Base-by-base conservation (phyloP, 2,329 filamentous ascomycete species). In the Trichophaea hybrida region DNA sequence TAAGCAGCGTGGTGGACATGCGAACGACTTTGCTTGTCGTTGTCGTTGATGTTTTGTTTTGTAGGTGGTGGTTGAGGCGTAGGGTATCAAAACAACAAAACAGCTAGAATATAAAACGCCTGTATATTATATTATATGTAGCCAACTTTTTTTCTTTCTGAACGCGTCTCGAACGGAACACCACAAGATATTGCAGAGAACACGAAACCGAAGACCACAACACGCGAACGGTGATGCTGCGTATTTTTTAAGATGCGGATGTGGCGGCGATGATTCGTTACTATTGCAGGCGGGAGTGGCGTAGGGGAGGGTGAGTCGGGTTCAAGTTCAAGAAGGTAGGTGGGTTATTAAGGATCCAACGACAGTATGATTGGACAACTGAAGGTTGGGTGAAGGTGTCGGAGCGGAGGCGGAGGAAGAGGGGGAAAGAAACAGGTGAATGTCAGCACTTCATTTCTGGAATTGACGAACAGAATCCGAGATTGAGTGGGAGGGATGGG, bases 1-100 rank as follows among this genome's bases (percentile, higher is more conserved):
- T 65, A 46, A 68, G 63, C 59, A 65, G 61, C 64, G 65, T 65
- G 56, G 65, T 65, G 59, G 63, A 66, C 64, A 67, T 68, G 33
- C 13, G n/a, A 37, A 13, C 50, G 50, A 37, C 38, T 17, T 13
- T 51, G 48, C n/a, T 51, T 51, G 13, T 51, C 48, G 48, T 6
- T 5, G 48, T 51, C 13, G n/a, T 13, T 49, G 44, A 49, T 4
- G 17, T 49, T 12, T 49, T 13, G 44, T 12, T 12, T 15, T 49
- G 44, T 12, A 49, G 13, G 44, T 15, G 13, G 13, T 49, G 44
- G 44, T 49, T 15, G 24, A 24, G 24, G 24, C 24, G 24, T 17
- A 49, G 24, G 15, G 44, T 49, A 49, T 49, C 44, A 49, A 49
- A 49, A 49, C 44, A 49, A 15, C 40, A 17, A 54, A 43, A 31